phyloP scores from a whole-genome alignment of 2,329 filamentous ascomycete species.

The Byssochlamys sp. region DNA sequence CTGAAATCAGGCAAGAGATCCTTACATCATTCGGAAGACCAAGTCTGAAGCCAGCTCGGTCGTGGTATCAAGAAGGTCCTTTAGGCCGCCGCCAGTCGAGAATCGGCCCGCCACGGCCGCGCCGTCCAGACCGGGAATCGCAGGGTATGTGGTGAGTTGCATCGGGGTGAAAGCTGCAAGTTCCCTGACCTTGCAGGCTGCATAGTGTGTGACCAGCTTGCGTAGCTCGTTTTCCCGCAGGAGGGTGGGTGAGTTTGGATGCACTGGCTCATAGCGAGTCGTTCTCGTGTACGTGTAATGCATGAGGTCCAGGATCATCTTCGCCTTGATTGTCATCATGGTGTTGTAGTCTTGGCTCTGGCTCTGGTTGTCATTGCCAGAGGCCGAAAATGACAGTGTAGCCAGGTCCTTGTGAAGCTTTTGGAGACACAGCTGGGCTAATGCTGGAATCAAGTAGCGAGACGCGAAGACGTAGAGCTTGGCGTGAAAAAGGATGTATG shows the following conservation, averaged over 20 bases:
- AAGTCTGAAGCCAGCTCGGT: conserved; percentile 34
- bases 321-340: conserved; percentile 20
- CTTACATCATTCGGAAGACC: conserved; percentile 33
- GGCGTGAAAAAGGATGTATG: conserved; percentile 35
- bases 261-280: conserved; percentile 30
- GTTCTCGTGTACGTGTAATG: conserved; percentile 32
- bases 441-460: conserved; percentile 30
- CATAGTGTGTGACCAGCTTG: conserved; percentile 31
- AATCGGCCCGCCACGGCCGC: neutral
- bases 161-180: conserved; percentile 22
- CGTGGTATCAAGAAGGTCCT: conserved; percentile 26
- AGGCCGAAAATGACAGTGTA: conserved; percentile 18
- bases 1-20: neutral
- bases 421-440: conserved; percentile 31
- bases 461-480: conserved; percentile 37
- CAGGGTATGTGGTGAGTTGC: neutral
- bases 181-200: conserved; percentile 31
- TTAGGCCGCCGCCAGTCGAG: conserved; percentile 16
- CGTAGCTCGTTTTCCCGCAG: conserved; percentile 33
- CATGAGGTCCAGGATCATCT: conserved; percentile 29
- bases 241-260: conserved; percentile 24
- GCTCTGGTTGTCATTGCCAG: conserved; percentile 8
- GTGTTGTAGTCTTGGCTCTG: conserved; percentile 13
- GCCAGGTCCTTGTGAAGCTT: conserved; percentile 31
- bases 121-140: neutral